Percentiles rank a stretch among this genome's conserved stretches.
Conservation (phyloP, 2,329 filamentous ascomycete species). For the Aspergillus aculeatus region DNA sequence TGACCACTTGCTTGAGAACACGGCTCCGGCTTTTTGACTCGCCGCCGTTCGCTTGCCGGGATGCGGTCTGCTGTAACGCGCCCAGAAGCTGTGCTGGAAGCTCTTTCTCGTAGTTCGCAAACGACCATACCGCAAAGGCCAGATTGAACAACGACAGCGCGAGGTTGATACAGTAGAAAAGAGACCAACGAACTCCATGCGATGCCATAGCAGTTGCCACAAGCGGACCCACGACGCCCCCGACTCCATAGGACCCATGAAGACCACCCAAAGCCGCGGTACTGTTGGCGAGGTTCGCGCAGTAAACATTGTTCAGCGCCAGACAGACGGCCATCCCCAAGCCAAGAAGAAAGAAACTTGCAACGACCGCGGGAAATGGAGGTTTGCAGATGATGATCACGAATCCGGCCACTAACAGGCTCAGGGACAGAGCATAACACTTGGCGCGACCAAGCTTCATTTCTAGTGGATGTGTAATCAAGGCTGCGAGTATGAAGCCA, state of each 20-base stretch:
- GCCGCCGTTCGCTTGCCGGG: constrained; percentile 33
- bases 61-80: constrained; percentile 45
- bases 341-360: constrained; percentile 67
- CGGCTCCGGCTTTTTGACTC: constrained; percentile 27
- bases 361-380: constrained; percentile 67
- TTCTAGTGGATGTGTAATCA: constrained; percentile 65
- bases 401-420: constrained; percentile 60
- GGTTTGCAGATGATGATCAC: constrained; percentile 65
- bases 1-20: constrained; percentile 50
- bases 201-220: constrained; percentile 73
- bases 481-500: constrained; percentile 73
- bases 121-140: constrained; percentile 64
- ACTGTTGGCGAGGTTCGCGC: constrained; percentile 52
- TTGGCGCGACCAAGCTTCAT: constrained; percentile 64
- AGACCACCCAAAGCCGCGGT: constrained; percentile 48
- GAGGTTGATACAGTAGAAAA: constrained; percentile 70
- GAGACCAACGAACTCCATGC: constrained; percentile 61
- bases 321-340: constrained; percentile 53
- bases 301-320: constrained; percentile 58
- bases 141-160: constrained; percentile 58
- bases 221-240: constrained; percentile 65
- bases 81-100: constrained; percentile 43
- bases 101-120: constrained; percentile 68
- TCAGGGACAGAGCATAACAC: constrained; percentile 60
- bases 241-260: constrained; percentile 54